phyloP scores from a whole-genome alignment of 2,329 filamentous ascomycete genomes.

The Diaporthe eres region DNA sequence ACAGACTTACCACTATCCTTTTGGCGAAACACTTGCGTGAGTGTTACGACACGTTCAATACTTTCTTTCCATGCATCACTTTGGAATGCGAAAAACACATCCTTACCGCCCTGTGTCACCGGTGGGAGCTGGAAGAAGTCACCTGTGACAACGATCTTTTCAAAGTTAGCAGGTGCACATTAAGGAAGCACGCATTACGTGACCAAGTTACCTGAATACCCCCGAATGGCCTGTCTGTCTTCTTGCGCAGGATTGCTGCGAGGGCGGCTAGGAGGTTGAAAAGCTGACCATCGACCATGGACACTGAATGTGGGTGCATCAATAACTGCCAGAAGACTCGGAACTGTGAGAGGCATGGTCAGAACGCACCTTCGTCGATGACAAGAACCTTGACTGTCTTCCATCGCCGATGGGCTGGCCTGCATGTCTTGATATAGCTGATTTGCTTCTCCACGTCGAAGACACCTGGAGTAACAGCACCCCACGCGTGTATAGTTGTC shows the following conservation, averaged over 20 bases:
- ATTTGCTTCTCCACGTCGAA: conserved; percentile 77
- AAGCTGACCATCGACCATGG: conserved; percentile 83
- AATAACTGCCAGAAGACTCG: not conserved
- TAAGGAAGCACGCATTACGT: accelerated
- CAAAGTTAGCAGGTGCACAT: not conserved
- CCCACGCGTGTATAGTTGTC: conserved; percentile 80
- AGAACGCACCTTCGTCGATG: conserved; percentile 70
- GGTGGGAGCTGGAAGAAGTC: conserved; percentile 86
- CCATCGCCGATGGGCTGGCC: conserved; percentile 79
- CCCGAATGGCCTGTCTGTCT: conserved; percentile 78
- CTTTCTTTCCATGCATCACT: conserved; percentile 79
- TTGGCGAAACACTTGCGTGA: conserved; percentile 83
- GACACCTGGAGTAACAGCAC: conserved; percentile 81
- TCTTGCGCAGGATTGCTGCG: conserved; percentile 74
- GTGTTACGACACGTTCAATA: conserved; percentile 81
- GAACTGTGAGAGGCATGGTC: not conserved
- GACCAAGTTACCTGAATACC: conserved; percentile 67
- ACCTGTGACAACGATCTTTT: conserved; percentile 78
- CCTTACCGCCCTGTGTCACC: conserved; percentile 72
- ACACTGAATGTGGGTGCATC: conserved; percentile 58
- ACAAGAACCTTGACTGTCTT: conserved; percentile 78
- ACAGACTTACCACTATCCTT: conserved; percentile 63
- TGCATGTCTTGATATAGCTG: conserved; percentile 79
- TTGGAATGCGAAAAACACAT: conserved; percentile 79
- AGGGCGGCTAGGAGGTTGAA: conserved; percentile 83